These are phyloP conservation scores for Lactifluus rugatus DNA, from an alignment of 768 basidiomycete species.

Conservation along the genomic window DNA sequence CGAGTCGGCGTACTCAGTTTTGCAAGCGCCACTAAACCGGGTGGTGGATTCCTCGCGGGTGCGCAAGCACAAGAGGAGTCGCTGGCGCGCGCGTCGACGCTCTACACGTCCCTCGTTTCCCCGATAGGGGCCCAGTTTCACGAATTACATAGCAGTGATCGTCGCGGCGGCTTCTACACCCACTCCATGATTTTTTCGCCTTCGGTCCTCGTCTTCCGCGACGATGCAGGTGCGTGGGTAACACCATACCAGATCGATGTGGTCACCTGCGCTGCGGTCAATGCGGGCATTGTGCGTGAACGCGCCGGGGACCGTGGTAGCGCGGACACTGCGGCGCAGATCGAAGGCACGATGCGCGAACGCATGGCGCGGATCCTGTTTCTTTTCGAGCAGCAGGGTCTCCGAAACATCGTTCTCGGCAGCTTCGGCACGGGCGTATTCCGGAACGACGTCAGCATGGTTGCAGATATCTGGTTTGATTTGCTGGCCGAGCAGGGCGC, in stretches of 20 bases:
- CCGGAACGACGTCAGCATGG: slow-evolving; percentile 46
- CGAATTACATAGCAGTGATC: slow-evolving; percentile 39
- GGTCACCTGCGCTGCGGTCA: slow-evolving; percentile 66
- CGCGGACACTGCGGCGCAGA: slow-evolving; percentile 24
- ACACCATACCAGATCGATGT: slow-evolving; percentile 54
- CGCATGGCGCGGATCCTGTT: slow-evolving; percentile 60
- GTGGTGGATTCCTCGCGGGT: slow-evolving; percentile 66
- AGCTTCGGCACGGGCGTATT: slow-evolving; percentile 77
- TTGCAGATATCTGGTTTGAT: slow-evolving; percentile 59
- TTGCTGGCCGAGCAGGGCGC: slow-evolving; percentile 40
- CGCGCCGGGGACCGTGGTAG: background rate
- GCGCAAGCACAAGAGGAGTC: slow-evolving; percentile 76
- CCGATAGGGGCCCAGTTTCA: slow-evolving; percentile 52
- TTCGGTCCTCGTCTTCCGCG: slow-evolving; percentile 48
- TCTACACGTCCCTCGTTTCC: slow-evolving; percentile 55
- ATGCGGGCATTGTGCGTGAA: slow-evolving; percentile 44
- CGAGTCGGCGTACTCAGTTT: slow-evolving; percentile 61
- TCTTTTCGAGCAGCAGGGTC: slow-evolving; percentile 54
- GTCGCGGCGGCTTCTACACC: slow-evolving; percentile 53
- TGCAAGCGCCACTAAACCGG: slow-evolving; percentile 64
- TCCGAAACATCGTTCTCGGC: slow-evolving; percentile 53
- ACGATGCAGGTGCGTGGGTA: slow-evolving; percentile 48
- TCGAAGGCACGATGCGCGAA: slow-evolving; percentile 53
- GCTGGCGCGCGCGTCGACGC: slow-evolving; percentile 64
- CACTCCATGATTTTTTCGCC: slow-evolving; percentile 75